Evolutionary conservation across 1,284 basidiomycete species (phyloP).

Genomic region (Boletellus deceptivus): DNA sequence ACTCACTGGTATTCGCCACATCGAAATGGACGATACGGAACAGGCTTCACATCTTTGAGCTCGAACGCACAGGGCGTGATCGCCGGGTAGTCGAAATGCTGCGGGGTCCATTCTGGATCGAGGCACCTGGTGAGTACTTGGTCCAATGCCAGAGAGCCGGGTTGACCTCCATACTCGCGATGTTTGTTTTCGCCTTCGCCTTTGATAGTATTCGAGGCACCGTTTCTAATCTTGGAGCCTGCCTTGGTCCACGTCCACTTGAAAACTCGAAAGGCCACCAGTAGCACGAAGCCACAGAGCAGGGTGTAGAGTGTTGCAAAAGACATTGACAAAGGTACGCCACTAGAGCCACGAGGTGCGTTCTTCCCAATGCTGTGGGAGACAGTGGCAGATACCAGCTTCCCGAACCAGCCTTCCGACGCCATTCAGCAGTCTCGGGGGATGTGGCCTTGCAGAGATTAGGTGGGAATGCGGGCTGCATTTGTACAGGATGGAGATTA

Average conservation of each 20-base stretch:
- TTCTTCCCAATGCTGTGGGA: slow-evolving; percentile 4
- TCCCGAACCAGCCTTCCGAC: slow-evolving; percentile 7
- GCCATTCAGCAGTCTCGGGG: slow-evolving; percentile 6
- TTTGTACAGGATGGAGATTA: no score
- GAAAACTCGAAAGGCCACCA: slow-evolving; percentile 13
- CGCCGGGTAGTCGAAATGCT: slow-evolving; percentile 51
- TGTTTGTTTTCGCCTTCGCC: slow-evolving; percentile 18
- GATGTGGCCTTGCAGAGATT: no score
- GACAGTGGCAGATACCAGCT: slow-evolving; percentile 13
- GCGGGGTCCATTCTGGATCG: slow-evolving; percentile 47
- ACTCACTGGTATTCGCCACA: slow-evolving; percentile 63
- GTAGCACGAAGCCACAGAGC: slow-evolving; percentile 15
- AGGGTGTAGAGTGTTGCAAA: slow-evolving; percentile 14
- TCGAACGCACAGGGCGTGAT: slow-evolving; percentile 41
- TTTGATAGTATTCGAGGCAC: slow-evolving; percentile 3
- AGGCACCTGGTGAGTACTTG: slow-evolving; percentile 1
- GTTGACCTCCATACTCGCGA: slow-evolving; percentile 26
- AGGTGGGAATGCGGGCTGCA: no score
- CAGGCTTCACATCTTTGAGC: slow-evolving; percentile 47
- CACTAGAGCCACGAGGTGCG: slow-evolving; percentile 20
- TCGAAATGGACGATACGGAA: slow-evolving; percentile 63
- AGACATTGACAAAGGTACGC: slow-evolving; percentile 15
- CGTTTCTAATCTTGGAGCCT: neutral
- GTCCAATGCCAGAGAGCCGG: neutral
- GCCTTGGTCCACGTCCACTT: slow-evolving; percentile 13